Evolutionary conservation across 768 basidiomycete species (phyloP).

Genomic region (Lentinula raphanica): DNA sequence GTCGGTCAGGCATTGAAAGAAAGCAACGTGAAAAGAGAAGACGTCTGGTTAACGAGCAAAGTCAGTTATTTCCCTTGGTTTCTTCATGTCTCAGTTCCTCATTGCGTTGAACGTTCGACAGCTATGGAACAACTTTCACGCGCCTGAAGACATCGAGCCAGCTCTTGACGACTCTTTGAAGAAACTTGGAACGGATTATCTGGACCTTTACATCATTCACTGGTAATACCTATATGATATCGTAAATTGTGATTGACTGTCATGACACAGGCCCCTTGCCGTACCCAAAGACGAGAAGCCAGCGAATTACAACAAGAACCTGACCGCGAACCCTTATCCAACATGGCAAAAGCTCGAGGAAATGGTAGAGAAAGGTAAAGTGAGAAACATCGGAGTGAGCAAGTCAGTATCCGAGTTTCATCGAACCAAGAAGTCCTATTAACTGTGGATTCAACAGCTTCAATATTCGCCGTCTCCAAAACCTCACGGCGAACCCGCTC

Average conservation of each 20-base stretch:
- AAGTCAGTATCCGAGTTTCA: constrained; percentile 30
- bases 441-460: background rate
- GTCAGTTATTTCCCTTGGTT: background rate
- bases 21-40: constrained; percentile 54
- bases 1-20: constrained; percentile 58
- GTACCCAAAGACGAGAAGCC: constrained; percentile 46
- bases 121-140: constrained; percentile 78
- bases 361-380: constrained; percentile 70
- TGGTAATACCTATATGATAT: constrained; percentile 38
- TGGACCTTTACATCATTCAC: constrained; percentile 80
- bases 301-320: constrained; percentile 40
- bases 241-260: background rate
- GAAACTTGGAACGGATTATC: constrained; percentile 60
- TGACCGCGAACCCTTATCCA: constrained; percentile 67
- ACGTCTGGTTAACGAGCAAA: constrained; percentile 55
- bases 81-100: background rate
- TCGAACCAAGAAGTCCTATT: background rate
- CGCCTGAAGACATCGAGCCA: constrained; percentile 65
- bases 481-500: constrained; percentile 58
- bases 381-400: constrained; percentile 81
- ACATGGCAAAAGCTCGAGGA: constrained; percentile 82
- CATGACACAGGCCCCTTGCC: constrained; percentile 53
- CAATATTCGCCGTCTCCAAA: constrained; percentile 33
- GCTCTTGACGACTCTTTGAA: constrained; percentile 61
- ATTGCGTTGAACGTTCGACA: constrained; percentile 15